Evolutionary conservation across 306 rosid genomes (phyloP).

Genomic region (Rosa rugosa): DNA sequence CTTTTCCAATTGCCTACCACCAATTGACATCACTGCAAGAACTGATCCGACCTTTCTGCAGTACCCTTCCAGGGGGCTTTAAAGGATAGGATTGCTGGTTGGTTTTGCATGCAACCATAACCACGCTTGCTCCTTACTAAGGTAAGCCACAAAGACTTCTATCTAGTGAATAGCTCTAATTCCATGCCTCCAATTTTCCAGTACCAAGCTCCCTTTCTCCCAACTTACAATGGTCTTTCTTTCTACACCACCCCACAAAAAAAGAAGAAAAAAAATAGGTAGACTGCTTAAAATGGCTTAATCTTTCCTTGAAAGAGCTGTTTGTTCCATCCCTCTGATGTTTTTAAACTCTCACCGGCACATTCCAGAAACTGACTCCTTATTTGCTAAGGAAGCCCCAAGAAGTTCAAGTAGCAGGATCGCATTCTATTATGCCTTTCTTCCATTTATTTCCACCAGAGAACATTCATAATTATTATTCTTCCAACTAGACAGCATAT

Average conservation of each 20-base stretch:
- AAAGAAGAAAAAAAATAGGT: too few species aligned
- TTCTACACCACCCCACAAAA: not conserved
- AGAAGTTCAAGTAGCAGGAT: too few species aligned
- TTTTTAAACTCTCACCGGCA: too few species aligned
- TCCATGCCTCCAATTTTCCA: not conserved
- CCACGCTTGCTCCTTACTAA: not conserved
- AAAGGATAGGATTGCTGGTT: not conserved
- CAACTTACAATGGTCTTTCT: not conserved
- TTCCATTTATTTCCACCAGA: too few species aligned
- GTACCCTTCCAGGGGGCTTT: not conserved
- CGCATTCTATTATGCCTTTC: too few species aligned
- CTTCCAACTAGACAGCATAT: too few species aligned
- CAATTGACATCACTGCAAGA: not conserved
- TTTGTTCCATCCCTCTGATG: too few species aligned
- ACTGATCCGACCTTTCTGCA: not conserved
- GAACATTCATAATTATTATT: too few species aligned
- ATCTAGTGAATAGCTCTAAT: not conserved
- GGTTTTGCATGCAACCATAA: not conserved
- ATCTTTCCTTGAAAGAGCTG: too few species aligned
- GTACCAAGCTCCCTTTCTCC: not conserved
- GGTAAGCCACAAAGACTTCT: not conserved
- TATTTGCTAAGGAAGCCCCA: too few species aligned
- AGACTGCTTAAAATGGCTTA: too few species aligned
- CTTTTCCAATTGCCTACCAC: not conserved
- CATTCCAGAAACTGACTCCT: too few species aligned